Base-by-base conservation (phyloP, 2,329 filamentous ascomycete genomes). In the Geosmithia morbida region DNA sequence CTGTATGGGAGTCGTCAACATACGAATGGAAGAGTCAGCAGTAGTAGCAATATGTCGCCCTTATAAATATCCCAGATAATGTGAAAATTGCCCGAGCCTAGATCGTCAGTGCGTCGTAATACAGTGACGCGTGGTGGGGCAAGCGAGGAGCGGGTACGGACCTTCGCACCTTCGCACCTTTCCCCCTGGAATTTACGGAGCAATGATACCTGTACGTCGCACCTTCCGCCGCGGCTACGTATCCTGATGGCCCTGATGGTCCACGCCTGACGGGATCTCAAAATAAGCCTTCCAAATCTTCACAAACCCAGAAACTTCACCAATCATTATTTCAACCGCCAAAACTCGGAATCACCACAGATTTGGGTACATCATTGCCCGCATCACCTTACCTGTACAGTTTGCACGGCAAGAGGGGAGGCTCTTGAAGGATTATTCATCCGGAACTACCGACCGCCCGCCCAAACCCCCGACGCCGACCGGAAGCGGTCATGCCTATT, bases 261-360 rank as follows among this genome's bases (percentile, higher is more conserved):
- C 22, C 22, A 26, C 22, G 33, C 13, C 11, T 11, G 33, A 37
- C 14, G 33, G 33, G 33, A 37, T 37, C 33, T 16, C 33, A 11
- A 26, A 37, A 5, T 37, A 5, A 37, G 33, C 33, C 33, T 37
- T 3, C 33, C 33, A 37, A 37, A 26, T 5, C 22, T 26, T 5
- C 33, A 11, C 33, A 37, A 37, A 37, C 33, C 33, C 14, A 37
- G 33, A 44, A 26, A 44, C n/a, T 20, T 26, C 43, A 50, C 48
- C 47, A 30, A 48, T 48, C 48, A 20, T 46, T 19, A 41, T 30
- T 48, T 51, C 30, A 51, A 49, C 47, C 53, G 8, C 41, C 43
- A 46, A 46, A 47, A 44, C 48, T 47, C 48, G 46, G 48, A 46
- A 48, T 48, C 46, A 29, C 49, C 46, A 46, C 48, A 50, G 48